phyloP scores from a whole-genome alignment of 257 asterid species.

The Salvia splendens region DNA sequence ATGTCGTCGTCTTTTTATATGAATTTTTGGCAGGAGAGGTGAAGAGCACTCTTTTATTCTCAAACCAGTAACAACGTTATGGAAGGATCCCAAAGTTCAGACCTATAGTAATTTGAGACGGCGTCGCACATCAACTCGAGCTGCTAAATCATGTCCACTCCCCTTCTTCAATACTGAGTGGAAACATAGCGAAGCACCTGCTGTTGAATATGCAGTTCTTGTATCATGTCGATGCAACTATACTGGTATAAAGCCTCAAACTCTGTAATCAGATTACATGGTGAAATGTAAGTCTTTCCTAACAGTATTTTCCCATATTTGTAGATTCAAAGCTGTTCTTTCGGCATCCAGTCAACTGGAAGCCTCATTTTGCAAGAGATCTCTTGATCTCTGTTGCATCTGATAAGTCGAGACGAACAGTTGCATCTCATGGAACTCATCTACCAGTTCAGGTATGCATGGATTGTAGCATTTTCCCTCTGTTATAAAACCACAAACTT shows the following conservation, averaged over 20 bases:
- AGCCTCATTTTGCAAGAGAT: slow-evolving; percentile 77
- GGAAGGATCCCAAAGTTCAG: slow-evolving; percentile 50
- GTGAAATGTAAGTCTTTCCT: slow-evolving; percentile 12
- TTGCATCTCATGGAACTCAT: slow-evolving; percentile 62
- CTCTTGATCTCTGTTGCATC: slow-evolving; percentile 90
- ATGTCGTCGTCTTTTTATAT: slow-evolving; percentile 26
- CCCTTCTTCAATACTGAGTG: slow-evolving; percentile 45
- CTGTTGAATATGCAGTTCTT: slow-evolving; percentile 76
- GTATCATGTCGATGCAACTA: slow-evolving; percentile 92
- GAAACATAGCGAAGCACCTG: slow-evolving; percentile 49
- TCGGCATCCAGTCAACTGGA: slow-evolving; percentile 86
- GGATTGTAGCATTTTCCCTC: slow-evolving; percentile 21
- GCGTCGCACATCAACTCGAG: slow-evolving; percentile 50
- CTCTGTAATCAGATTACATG: slow-evolving; percentile 12
- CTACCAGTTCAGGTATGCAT: slow-evolving; percentile 81
- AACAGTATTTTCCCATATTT: slow-evolving; percentile 31
- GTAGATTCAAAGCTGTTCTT: slow-evolving; percentile 88
- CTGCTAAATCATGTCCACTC: slow-evolving; percentile 50
- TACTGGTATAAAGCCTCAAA: slow-evolving; percentile 59
- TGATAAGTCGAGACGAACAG: slow-evolving; percentile 66
- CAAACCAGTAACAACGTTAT: slow-evolving; percentile 63
- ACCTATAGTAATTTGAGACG: slow-evolving; percentile 35
- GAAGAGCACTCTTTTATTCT: slow-evolving; percentile 97
- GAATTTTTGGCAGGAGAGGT: slow-evolving; percentile 75
- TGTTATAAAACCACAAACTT: slow-evolving; percentile 5